Evolutionary conservation across 2,329 filamentous ascomycete genomes (phyloP).

Genomic region (Trichophyton benhamiae): DNA sequence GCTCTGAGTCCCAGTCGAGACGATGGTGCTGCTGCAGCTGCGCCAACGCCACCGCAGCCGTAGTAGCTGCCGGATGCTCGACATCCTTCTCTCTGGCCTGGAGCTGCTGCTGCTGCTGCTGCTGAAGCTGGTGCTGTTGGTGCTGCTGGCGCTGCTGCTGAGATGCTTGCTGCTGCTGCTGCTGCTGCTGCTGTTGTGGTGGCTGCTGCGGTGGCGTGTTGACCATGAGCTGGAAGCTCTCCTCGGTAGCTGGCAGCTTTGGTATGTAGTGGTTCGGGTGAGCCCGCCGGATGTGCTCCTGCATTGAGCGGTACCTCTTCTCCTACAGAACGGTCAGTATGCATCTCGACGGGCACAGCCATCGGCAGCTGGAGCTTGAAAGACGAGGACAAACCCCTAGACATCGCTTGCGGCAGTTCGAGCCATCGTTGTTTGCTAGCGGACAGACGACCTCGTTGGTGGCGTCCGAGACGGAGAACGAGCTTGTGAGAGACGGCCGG

Average conservation of each 20-base stretch:
- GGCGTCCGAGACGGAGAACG: slow-evolving; percentile 81
- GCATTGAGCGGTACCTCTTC: slow-evolving; percentile 95
- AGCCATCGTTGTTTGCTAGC: slow-evolving; percentile 88
- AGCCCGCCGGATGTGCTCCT: slow-evolving; percentile 95
- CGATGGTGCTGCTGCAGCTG: slow-evolving; percentile 64
- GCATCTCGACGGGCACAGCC: neutral
- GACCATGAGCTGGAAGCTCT: slow-evolving; percentile 96
- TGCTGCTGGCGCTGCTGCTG: slow-evolving; percentile 39
- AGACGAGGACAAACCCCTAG: slow-evolving; percentile 63
- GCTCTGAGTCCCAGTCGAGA: slow-evolving; percentile 66
- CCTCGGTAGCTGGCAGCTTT: slow-evolving; percentile 93
- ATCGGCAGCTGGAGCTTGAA: neutral
- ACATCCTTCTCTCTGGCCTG: slow-evolving; percentile 37
- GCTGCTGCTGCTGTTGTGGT: slow-evolving; percentile 32
- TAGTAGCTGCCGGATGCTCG: slow-evolving; percentile 54
- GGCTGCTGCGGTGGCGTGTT: slow-evolving; percentile 70
- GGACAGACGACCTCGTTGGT: slow-evolving; percentile 97
- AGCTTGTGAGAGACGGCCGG: slow-evolving; percentile 72
- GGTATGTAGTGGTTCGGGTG: slow-evolving; percentile 96
- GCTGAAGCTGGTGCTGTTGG: slow-evolving; percentile 48
- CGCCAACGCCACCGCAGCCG: slow-evolving; percentile 73
- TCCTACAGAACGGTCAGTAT: slow-evolving; percentile 46
- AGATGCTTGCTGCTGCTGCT: slow-evolving; percentile 10
- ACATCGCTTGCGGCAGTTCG: slow-evolving; percentile 93
- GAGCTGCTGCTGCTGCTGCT: neutral